Evolutionary conservation across 805 yeast species (phyloP), one percentile per base, ranked within the genome.

Genomic region (Brettanomyces naardenensis): DNA sequence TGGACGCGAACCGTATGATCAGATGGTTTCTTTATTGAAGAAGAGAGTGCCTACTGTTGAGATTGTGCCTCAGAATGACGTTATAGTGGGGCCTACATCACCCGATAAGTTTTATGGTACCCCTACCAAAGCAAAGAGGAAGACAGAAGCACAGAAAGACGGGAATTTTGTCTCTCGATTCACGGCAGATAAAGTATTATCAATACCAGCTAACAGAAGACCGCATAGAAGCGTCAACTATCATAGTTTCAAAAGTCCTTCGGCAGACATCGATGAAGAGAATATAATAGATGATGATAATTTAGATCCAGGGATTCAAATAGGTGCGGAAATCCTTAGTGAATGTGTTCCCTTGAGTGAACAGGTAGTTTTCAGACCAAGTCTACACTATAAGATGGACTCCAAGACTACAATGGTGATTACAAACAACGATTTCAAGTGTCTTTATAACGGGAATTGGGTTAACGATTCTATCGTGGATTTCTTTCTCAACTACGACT

Each of bases 401-500:
- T 80, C 78, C 47, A 71, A 70, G 4, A 68, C 74, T 29, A 56
- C 61, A 1, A 70, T 83, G 45, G 69, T 71, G 4, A 71, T 90
- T 6, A 68, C 78, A 1, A 71, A 75, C 42, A 68, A 73, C 28
- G 98, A 92, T 53, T 86, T 83, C 56, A 75, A 74, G 44, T 82
- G 96, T 32, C 66, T 90, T 7, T 78, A 79, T 51, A 80, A 81
- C 41, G 78, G 79, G 33, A 85, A 83, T 44, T 90, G 95, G 89
- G 74, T 92, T 35, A 90, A 92, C 61, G 98, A 92, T 52, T 73
- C 82, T 0, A 65, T 92, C 35, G 80, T 92, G 39, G 95, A 87
- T 56, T 90, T 90, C 54, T 88, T 85, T 51, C 66, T 86, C 21
- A 75, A 74, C 40, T 80, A 68, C 52, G 73, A 70, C 44, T 37